Percentiles rank a stretch among this genome's conserved stretches.
phyloP scores from a whole-genome alignment of 2,329 filamentous ascomycete genomes.

The Corinectria fuckeliana region DNA sequence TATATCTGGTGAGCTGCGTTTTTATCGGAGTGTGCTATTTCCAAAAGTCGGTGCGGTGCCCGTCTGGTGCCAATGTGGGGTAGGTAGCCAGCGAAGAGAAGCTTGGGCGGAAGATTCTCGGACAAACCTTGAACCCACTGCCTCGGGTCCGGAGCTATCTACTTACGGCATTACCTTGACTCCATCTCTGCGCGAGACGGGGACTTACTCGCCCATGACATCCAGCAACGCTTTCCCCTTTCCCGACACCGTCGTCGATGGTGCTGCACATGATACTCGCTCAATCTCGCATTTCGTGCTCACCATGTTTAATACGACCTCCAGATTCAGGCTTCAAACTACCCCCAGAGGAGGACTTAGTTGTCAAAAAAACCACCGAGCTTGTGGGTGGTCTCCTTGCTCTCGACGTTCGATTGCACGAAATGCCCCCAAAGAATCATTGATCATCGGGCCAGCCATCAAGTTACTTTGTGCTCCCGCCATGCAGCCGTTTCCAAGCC shows the following conservation, averaged over 20 bases:
- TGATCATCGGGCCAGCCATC: too few species aligned
- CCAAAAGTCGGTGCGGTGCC: slow-evolving; percentile 50
- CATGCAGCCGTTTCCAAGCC: not conserved
- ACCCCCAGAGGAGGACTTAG: too few species aligned
- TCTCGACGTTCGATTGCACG: too few species aligned
- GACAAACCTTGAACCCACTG: slow-evolving; percentile 28
- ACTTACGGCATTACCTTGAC: not conserved
- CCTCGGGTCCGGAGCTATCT: slow-evolving; percentile 12
- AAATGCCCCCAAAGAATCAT: too few species aligned
- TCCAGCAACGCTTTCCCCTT: not conserved
- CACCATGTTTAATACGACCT: not conserved
- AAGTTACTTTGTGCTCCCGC: not conserved
- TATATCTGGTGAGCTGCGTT: slow-evolving; percentile 41
- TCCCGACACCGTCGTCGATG: not conserved
- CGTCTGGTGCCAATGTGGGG: slow-evolving; percentile 49
- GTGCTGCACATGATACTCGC: too few species aligned
- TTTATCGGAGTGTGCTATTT: slow-evolving; percentile 45
- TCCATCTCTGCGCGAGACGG: not conserved
- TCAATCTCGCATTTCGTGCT: not conserved
- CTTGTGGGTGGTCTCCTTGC: not conserved
- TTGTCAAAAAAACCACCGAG: not conserved
- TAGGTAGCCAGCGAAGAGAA: slow-evolving; percentile 33
- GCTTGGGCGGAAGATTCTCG: slow-evolving; percentile 38
- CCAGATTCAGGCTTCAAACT: not conserved
- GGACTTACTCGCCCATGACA: not conserved